phyloP scores from a whole-genome alignment of 2,329 filamentous ascomycete genomes.

The Pseudogymnoascus sp. region DNA sequence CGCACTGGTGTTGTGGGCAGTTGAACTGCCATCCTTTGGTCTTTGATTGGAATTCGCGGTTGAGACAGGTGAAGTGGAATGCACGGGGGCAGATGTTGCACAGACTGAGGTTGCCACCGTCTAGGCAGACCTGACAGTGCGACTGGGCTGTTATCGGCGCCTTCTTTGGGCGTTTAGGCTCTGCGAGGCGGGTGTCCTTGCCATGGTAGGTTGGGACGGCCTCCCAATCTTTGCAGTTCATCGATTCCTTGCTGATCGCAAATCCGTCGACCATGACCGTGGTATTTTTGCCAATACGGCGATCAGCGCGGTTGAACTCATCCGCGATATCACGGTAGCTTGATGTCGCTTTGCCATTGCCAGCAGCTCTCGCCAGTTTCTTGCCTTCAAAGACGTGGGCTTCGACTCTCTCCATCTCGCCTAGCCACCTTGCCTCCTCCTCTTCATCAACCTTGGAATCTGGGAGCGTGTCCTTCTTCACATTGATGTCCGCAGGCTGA shows the following conservation, averaged over 20 bases:
- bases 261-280: slow-evolving; percentile 49
- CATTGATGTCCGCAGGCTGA: slow-evolving; percentile 35
- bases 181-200: slow-evolving; percentile 43
- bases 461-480: slow-evolving; percentile 27
- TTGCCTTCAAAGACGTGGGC: slow-evolving; percentile 49
- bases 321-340: slow-evolving; percentile 30
- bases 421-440: slow-evolving; percentile 47
- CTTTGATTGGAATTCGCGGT: slow-evolving; percentile 32
- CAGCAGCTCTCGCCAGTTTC: slow-evolving; percentile 33
- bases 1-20: slow-evolving; percentile 48
- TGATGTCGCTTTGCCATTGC: slow-evolving; percentile 24
- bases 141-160: slow-evolving; percentile 38
- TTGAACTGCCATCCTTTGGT: slow-evolving; percentile 39
- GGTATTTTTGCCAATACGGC: slow-evolving; percentile 47
- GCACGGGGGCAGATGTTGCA: slow-evolving; percentile 46
- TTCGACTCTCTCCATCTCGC: slow-evolving; percentile 47
- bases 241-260: slow-evolving; percentile 46
- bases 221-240: slow-evolving; percentile 45
- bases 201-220: slow-evolving; percentile 48
- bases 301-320: slow-evolving; percentile 36
- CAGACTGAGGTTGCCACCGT: slow-evolving; percentile 38
- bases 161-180: slow-evolving; percentile 40
- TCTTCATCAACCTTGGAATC: slow-evolving; percentile 32
- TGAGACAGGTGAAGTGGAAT: slow-evolving; percentile 45
- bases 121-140: slow-evolving; percentile 44